Percentiles rank a stretch among this genome's conserved stretches.
phyloP scores from a whole-genome alignment of 23 red algal genomes.

The Pyropia yezoensis region DNA sequence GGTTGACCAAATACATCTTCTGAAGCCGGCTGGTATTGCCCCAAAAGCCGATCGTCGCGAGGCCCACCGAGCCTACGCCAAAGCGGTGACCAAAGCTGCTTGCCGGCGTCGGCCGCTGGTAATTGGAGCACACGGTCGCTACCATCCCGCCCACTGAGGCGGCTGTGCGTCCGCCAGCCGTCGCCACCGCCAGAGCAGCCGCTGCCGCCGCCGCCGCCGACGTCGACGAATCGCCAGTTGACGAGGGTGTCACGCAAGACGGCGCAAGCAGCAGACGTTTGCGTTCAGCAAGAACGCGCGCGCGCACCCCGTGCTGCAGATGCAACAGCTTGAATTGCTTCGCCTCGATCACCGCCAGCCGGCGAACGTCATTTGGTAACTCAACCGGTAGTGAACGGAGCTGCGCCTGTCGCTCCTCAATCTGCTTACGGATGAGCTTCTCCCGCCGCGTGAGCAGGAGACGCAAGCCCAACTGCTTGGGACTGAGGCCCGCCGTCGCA shows the following conservation, averaged over 20 bases:
- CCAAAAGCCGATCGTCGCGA: slow-evolving; percentile 31
- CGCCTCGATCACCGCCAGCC: slow-evolving; percentile 40
- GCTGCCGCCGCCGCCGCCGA: slow-evolving; percentile 22
- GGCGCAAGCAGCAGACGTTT: slow-evolving; percentile 31
- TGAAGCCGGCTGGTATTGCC: slow-evolving; percentile 34
- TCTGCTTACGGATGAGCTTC: too few relatives aligned
- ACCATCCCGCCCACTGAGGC: not conserved
- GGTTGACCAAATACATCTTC: slow-evolving; percentile 28
- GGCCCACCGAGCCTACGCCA: too few relatives aligned
- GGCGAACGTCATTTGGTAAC: too few relatives aligned
- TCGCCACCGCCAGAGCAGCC: slow-evolving; percentile 24
- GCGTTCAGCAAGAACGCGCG: slow-evolving; percentile 36
- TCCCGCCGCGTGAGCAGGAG: too few relatives aligned
- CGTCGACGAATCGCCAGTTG: slow-evolving; percentile 13
- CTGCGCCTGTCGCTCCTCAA: too few relatives aligned
- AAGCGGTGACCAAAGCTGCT: too few relatives aligned
- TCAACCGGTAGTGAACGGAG: too few relatives aligned
- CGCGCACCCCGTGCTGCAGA: slow-evolving; percentile 37
- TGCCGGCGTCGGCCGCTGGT: too few relatives aligned
- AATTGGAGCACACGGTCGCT: too few relatives aligned
- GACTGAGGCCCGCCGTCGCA: too few relatives aligned
- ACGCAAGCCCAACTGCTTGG: too few relatives aligned
- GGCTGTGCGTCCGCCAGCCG: slow-evolving; percentile 45
- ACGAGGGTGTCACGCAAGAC: slow-evolving; percentile 15
- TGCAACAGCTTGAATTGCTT: slow-evolving; percentile 46